Conservation (phyloP, 768 basidiomycete genomes). For the Guyanaporus albipodus region DNA sequence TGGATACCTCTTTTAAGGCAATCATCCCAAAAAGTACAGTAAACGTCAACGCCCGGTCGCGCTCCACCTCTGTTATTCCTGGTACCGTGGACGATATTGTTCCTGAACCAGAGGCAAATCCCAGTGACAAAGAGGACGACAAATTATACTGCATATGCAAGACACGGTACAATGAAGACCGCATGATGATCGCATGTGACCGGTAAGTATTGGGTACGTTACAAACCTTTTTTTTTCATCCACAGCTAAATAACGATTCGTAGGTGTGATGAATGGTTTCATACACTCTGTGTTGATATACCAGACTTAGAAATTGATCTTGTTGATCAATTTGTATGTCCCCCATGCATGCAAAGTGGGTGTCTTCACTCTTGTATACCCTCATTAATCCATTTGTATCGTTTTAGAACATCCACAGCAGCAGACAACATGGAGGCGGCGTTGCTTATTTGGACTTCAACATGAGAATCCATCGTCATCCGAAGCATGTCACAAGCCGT, state of each 20-base stretch:
- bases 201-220: constrained; percentile 45
- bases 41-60: constrained; percentile 47
- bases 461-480: constrained; percentile 59
- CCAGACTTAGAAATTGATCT: constrained; percentile 79
- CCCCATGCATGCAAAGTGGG: constrained; percentile 72
- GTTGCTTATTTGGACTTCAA: constrained; percentile 68
- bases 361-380: constrained; percentile 12
- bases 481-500: constrained; percentile 74
- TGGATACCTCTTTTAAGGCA: constrained; percentile 16
- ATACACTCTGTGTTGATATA: constrained; percentile 80
- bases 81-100: constrained; percentile 37
- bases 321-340: constrained; percentile 91
- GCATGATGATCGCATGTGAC: constrained; percentile 92
- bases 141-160: constrained; percentile 88
- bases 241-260: neutral
- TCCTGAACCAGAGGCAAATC: constrained; percentile 50
- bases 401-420: constrained; percentile 54
- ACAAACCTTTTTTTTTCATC: neutral
- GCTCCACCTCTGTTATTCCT: constrained; percentile 70
- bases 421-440: constrained; percentile 74
- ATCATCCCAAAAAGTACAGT: constrained; percentile 18
- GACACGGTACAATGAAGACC: constrained; percentile 81
- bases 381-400: neutral
- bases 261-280: constrained; percentile 95
- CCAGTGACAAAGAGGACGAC: constrained; percentile 37